Conservation (phyloP, 1,139 yeast species). For the Sugiyamaella paludigena region DNA sequence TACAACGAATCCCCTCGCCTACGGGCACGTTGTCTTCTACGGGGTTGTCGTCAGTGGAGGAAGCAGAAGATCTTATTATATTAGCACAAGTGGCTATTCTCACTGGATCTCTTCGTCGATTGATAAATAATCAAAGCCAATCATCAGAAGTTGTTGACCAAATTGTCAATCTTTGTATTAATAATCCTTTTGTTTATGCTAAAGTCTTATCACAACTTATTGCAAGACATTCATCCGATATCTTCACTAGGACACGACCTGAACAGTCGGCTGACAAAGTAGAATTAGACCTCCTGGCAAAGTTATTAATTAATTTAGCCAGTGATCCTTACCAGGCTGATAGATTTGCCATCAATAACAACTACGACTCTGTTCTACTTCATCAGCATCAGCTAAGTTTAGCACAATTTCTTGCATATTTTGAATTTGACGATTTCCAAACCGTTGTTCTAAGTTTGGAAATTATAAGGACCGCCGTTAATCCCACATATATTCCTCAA, state of each 20-base stretch:
- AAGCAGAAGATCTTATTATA: constrained; percentile 6
- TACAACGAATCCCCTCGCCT: background rate
- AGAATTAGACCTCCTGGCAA: constrained; percentile 3
- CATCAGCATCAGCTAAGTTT: constrained; percentile 4
- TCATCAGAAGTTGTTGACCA: background rate
- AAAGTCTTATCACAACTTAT: constrained; percentile 5
- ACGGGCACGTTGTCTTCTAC: constrained; percentile 5
- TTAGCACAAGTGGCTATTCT: constrained; percentile 11
- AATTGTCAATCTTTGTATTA: constrained; percentile 1
- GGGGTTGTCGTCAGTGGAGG: constrained; percentile 8
- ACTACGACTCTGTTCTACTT: background rate
- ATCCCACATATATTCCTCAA: no score
- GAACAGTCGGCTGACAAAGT: background rate
- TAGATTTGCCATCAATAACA: constrained; percentile 4
- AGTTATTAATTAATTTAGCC: background rate
- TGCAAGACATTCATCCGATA: background rate
- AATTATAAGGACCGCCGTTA: background rate
- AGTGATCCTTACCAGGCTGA: constrained; percentile 7
- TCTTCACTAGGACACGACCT: constrained; percentile 4
- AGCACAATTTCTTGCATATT: constrained; percentile 8
- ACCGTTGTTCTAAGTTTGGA: constrained; percentile 3
- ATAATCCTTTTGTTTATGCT: constrained; percentile 4
- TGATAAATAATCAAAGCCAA: no score
- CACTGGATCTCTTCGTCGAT: background rate
- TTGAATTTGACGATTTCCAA: constrained; percentile 9